Evolutionary conservation across 2,329 filamentous ascomycete species (phyloP), one percentile per base, ranked within the genome.

Genomic region (Nemania sp.): DNA sequence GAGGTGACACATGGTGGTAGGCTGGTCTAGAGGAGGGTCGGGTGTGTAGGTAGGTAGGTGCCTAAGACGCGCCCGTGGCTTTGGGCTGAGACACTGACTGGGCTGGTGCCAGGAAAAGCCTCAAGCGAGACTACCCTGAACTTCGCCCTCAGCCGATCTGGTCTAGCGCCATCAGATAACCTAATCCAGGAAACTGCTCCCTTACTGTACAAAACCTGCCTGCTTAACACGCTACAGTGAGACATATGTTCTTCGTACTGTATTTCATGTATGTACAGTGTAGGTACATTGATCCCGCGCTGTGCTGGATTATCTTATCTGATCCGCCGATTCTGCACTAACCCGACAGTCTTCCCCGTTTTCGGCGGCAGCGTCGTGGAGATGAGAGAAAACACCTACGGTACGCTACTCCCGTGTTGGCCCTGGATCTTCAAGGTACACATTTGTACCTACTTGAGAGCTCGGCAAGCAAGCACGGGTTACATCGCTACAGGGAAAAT

Each of bases 231-330:
- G n/a, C 28, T 31, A 14, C n/a, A 14, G 4, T 9, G 28, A 28
- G 28, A n/a, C n/a, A n/a, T n/a, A n/a, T n/a, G n/a, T n/a, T n/a
- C n/a, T n/a, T n/a, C n/a, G 37, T 26, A 26, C 37, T 24, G 22
- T 40, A 24, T 17, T 6, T 6, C 7, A 11, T 36, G 33, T n/a
- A n/a, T n/a, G n/a, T n/a, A n/a, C n/a, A n/a, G n/a, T 24, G 12
- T 14, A 26, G 39, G 8, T 2, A 37, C 26, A 31, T 36, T 39
- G 48, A 26, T 26, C n/a, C 12, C 15, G 5, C 12, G 43, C 43
- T 43, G 37, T 53, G 37, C 23, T 14, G 12, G 60, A 63, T 63
- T 62, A 69, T 68, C 66, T 69, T 69, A 69, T 68, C 66, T 66
- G 66, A 70, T 70, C 63, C 58, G 64, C 56, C 60, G 54, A 55